Evolutionary conservation across 495 filamentous ascomycete genomes (phyloP).

Genomic region (Penicillium herquei): DNA sequence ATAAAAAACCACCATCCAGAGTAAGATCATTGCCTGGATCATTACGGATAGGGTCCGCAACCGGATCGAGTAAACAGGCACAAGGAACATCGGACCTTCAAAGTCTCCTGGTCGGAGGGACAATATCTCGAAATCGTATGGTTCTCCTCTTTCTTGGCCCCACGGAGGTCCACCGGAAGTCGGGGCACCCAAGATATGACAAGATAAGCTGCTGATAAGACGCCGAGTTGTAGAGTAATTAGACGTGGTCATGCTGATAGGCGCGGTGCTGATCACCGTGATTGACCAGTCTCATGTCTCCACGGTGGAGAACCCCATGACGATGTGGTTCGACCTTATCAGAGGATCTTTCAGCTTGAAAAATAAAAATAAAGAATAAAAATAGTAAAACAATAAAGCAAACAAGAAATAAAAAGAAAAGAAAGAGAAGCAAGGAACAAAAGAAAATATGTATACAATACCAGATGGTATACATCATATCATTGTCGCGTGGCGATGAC

Average conservation of each 20-base stretch:
- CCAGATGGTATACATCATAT: too few relatives aligned
- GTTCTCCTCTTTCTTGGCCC: neutral
- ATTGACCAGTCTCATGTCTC: neutral
- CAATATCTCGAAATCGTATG: slow-evolving; percentile 1
- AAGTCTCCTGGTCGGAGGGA: neutral
- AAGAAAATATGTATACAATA: neutral
- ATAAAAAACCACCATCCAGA: neutral
- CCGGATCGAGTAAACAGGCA: slow-evolving; percentile 3
- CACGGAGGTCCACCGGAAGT: slow-evolving; percentile 1
- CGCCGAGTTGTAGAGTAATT: slow-evolving; percentile 21
- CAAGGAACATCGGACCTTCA: neutral
- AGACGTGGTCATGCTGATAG: slow-evolving; percentile 28
- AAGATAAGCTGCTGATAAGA: slow-evolving; percentile 5
- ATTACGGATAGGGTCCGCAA: neutral
- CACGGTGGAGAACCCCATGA: slow-evolving; percentile 2
- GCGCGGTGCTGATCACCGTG: neutral
- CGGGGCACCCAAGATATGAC: slow-evolving; percentile 4
- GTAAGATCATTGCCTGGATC: too few relatives aligned
- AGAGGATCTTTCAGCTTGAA: neutral
- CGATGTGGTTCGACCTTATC: neutral
- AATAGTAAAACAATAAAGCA: neutral
- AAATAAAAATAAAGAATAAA: neutral
- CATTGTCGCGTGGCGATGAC: too few relatives aligned
- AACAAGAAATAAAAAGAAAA: neutral
- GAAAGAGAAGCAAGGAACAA: neutral